Evolutionary conservation across 192 early-diverging fungal genomes (phyloP), one percentile per base, ranked within the genome.

Genomic region (Chytriomyces hyalinus): DNA sequence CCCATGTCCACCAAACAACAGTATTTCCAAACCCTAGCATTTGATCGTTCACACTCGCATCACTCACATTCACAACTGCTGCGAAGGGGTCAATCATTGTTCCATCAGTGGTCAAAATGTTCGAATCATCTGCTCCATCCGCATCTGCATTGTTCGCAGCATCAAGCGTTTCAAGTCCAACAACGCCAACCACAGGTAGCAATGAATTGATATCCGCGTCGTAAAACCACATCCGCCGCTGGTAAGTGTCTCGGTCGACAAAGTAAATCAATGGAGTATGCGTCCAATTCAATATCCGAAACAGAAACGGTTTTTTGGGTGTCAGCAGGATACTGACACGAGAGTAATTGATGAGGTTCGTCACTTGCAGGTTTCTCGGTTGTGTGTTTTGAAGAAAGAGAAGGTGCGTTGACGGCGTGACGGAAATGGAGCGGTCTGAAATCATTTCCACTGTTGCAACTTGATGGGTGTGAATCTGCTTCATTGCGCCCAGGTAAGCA

Each of bases 1-100:
- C 64, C 73, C 73, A 75, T 6, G 73, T 75, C 73, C 73, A 75
- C 73, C 73, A 75, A 20, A 75, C 63, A 24, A 75, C 73, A 13
- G 51, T 36, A 28, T 75, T 62, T 46, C 73, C 73, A 53, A 75
- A 75, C 44, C 62, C 73, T 26, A 46, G 64, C 6, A 75, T 7
- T 26, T 75, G 53, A 36, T 75, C 73, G 36, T 75, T 75, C 20
- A 75, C 73, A 75, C 44, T 65, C 13, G 73, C 73, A 62, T 75
- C 73, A 46, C 66, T 24, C 6, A 45, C 17, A 36, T 75, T 64
- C 6, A 75, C 64, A 10, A 75, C 57, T 43, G 22, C 24, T 15
- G 45, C 10, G 36, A 75, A 75, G n/a, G 73, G 73, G 46, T 75
- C 73, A 62, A 60, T 60, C 15, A 75, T 11, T 10, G 24, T 36